phyloP scores from a whole-genome alignment of 768 basidiomycete species.

The Termitomyces sp. region DNA sequence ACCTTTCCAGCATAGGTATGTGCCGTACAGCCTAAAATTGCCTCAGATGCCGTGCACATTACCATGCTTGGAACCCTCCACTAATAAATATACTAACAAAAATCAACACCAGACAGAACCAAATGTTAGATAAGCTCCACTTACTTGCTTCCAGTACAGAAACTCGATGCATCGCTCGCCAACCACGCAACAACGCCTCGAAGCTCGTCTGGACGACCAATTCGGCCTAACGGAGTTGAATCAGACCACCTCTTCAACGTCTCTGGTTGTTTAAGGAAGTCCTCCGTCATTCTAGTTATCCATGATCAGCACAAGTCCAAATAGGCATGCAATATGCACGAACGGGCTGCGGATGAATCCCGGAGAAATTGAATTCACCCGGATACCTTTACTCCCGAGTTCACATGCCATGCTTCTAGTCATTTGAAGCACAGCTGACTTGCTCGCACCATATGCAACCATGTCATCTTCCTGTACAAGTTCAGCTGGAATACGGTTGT shows the following conservation, averaged over 20 bases:
- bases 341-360: slow-evolving; percentile 68
- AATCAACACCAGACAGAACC: background rate
- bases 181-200: slow-evolving; percentile 68
- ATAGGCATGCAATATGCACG: slow-evolving; percentile 5
- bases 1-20: too few species aligned
- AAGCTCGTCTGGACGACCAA: slow-evolving; percentile 70
- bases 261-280: slow-evolving; percentile 57
- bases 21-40: too few species aligned
- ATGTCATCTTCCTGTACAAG: background rate
- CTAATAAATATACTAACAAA: slow-evolving; percentile 46
- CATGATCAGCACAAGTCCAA: background rate
- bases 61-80: slow-evolving; percentile 62
- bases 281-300: slow-evolving; percentile 60
- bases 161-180: slow-evolving; percentile 68
- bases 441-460: slow-evolving; percentile 61
- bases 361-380: slow-evolving; percentile 72
- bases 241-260: slow-evolving; percentile 58
- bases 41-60: slow-evolving; percentile 5
- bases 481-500: background rate
- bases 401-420: slow-evolving; percentile 77
- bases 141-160: slow-evolving; percentile 78
- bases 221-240: slow-evolving; percentile 60
- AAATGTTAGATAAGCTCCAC: slow-evolving; percentile 13
- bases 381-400: slow-evolving; percentile 54
- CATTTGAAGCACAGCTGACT: slow-evolving; percentile 75